Base-by-base conservation (phyloP, 1,284 basidiomycete species). In the Boletellus deceptivus region DNA sequence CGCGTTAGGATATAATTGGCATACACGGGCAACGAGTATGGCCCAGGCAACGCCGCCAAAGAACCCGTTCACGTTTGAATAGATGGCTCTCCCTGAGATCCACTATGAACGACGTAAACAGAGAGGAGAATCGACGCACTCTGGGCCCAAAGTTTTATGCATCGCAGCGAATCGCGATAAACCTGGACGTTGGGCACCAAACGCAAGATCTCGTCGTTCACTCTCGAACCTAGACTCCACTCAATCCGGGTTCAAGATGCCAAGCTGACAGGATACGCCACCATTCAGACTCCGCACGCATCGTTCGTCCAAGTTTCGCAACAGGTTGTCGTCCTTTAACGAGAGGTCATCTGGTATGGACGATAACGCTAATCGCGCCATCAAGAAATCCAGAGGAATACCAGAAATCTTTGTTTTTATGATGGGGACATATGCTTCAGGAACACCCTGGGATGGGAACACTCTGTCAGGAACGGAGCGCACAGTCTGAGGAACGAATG, bases 41-140 rank as follows among this genome's bases (percentile, higher is more conserved):
- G 95, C 93, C 97, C 97, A 99, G 18, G 95, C 96, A 4, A 99
- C 96, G 72, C 97, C 97, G 59, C 97, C 97, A 39, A 96, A 81
- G 71, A 98, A 99, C 24, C 96, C 97, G 63, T 96, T 93, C 16
- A 98, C 93, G 71, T 99, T 99, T 4, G 94, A 95, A 72, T 98
- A 98, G 56, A 99, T 97, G 22, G 95, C 97, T 71, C 94, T 81
- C 58, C 86, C 92, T 95, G 61, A 43, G 34, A 45, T 8, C 24
- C 49, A 40, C 34, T 39, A 46, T 57, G 25, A 60, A 50, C 52
- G 43, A 46, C n/a, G 43, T 29, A 50, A 29, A 16, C 20, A 6
- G 36, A 50, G n/a, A 38, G 35, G 43, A 38, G 14, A 44, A 58
- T 39, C 11, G 13, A 78, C 89, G 58, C 63, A 94, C 94, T 78